phyloP scores from a whole-genome alignment of 1,139 yeast species.

The Petasospora rhodanensis region DNA sequence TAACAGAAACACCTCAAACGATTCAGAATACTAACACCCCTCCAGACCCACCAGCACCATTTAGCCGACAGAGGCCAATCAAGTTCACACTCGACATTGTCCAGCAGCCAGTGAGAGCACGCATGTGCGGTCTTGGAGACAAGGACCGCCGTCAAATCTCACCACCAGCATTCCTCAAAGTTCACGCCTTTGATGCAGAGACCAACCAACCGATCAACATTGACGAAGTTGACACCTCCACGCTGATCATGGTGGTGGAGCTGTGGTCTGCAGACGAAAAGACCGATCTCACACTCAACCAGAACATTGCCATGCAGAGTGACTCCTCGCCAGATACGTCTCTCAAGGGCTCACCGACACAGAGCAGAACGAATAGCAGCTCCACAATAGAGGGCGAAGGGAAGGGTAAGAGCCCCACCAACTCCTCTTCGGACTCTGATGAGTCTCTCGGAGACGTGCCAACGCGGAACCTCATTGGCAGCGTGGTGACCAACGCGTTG shows the following conservation, averaged over 20 bases:
- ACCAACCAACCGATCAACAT: conserved; percentile 26
- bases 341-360: neutral
- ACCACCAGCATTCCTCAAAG: conserved; percentile 40
- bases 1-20: no score
- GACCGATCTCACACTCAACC: conserved; percentile 28
- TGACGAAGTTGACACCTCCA: conserved; percentile 29
- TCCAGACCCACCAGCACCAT: neutral
- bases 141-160: conserved; percentile 40
- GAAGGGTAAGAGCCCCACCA: conserved; percentile 1
- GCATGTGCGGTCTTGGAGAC: conserved; percentile 45
- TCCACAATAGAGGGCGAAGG: neutral
- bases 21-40: no score
- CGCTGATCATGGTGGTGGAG: conserved; percentile 33
- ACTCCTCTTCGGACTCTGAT: conserved; percentile 17
- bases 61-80: conserved; percentile 3
- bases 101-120: conserved; percentile 40
- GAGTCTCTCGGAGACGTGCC: conserved; percentile 25
- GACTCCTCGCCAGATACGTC: conserved; percentile 1
- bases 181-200: conserved; percentile 27
- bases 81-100: conserved; percentile 28
- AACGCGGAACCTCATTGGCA: conserved; percentile 38
- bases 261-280: conserved; percentile 35
- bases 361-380: neutral
- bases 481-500: conserved; percentile 36
- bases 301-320: conserved; percentile 14